Base-by-base conservation (phyloP, 2,329 filamentous ascomycete genomes). In the Colletotrichum gigasporum region DNA sequence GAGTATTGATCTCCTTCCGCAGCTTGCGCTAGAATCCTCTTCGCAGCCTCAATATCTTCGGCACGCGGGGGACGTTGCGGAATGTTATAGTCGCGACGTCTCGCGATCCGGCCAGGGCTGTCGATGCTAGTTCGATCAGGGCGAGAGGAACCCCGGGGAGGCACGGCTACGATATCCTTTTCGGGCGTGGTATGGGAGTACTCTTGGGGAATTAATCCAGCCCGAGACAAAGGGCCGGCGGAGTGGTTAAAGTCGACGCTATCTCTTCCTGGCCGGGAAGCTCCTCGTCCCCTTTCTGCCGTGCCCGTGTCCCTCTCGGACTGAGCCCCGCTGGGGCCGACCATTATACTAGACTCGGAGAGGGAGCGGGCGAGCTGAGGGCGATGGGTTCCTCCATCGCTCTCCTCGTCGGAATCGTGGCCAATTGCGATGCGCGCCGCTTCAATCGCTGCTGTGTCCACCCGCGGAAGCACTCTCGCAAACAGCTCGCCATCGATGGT, bases 31-130 rank as follows among this genome's bases (percentile, higher is more conserved):
- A 65, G 7, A 4, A 63, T 47, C 14, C 58, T 50, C 16, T 20
- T 56, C 4, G 63, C 63, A 9, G 58, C 58, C 18, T 65, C 63
- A 1, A 65, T 47, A 8, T 65, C 63, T 2, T 65, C 63, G 5
- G 63, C 58, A 3, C 63, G 58, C 4, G 51, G 63, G 30, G 58
- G 51, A 2, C 20, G 56, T 16, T 64, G 41, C 3, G 48, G 50
- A 6, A 20, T 64, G 14, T 55, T 55, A 28, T 58, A 58, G 12
- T 52, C 59, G 20, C 35, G 41, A 22, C 28, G 56, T 18, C 37
- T 47, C 11, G 28, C n/a, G 28, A 39, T 37, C n/a, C 35, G 48
- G 35, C 59, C 61, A 14, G 24, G 35, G 28, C 32, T 48, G 11
- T 55, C 32, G 20, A 34, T 32, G 22, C 57, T 61, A 24, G 26